Conservation (phyloP, 75 land plant species). For the Pseudotsuga menziesii region DNA sequence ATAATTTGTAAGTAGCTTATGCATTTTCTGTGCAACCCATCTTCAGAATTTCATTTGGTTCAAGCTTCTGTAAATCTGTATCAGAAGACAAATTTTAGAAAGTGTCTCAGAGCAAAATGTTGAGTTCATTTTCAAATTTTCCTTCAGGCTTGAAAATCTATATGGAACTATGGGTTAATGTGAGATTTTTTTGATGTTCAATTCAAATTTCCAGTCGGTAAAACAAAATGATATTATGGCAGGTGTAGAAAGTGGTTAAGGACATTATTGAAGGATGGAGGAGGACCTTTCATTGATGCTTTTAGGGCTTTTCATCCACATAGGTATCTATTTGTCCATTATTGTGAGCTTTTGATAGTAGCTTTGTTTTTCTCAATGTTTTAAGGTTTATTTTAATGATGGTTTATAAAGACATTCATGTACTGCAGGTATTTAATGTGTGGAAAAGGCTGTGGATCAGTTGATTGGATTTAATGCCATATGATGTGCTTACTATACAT, state of each 20-base stretch:
- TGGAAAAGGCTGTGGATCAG: too few species aligned
- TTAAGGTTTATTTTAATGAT: background rate
- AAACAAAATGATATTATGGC: constrained; percentile 8
- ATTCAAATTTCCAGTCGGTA: background rate
- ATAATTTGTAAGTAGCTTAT: constrained; percentile 56
- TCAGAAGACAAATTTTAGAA: background rate
- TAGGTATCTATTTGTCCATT: constrained; percentile 33
- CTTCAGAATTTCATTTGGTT: background rate
- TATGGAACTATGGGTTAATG: background rate
- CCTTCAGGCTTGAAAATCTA: background rate
- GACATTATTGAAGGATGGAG: constrained; percentile 57
- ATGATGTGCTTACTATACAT: background rate
- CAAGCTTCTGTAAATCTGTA: background rate
- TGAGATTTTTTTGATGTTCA: background rate
- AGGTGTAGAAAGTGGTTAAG: constrained; percentile 86
- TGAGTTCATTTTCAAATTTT: background rate
- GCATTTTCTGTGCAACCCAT: background rate
- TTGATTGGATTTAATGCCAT: background rate
- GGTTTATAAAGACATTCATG: background rate
- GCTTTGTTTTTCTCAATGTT: background rate
- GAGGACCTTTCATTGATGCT: constrained; percentile 75
- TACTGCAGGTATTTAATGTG: background rate
- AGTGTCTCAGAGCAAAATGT: background rate
- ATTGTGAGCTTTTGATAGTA: background rate
- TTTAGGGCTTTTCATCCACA: constrained; percentile 78